phyloP scores from a whole-genome alignment of 768 basidiomycete species.

The Daedalea quercina region DNA sequence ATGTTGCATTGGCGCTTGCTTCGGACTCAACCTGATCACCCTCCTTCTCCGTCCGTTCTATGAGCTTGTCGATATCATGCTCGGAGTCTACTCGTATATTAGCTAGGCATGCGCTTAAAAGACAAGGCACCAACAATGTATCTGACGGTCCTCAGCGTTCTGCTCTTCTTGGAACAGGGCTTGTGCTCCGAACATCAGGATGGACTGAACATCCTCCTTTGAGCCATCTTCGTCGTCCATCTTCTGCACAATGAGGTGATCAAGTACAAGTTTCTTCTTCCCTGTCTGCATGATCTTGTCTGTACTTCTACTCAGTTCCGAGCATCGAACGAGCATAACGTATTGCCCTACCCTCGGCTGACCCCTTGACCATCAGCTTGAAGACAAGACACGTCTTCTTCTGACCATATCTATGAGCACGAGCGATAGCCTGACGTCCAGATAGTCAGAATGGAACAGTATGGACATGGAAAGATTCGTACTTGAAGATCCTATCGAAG shows the following conservation, averaged over 20 bases:
- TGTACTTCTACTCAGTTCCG: conserved; percentile 21
- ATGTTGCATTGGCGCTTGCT: conserved; percentile 46
- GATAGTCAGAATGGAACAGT: background rate
- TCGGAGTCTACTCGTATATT: conserved; percentile 53
- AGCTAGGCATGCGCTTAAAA: background rate
- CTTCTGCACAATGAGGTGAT: conserved; percentile 93
- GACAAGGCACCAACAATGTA: conserved; percentile 45
- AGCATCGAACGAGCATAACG: background rate
- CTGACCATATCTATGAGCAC: conserved; percentile 93
- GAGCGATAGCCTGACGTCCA: conserved; percentile 76
- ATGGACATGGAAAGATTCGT: conserved; percentile 4
- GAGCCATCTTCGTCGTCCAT: conserved; percentile 81
- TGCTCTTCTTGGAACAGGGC: conserved; percentile 70
- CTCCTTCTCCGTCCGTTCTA: conserved; percentile 78
- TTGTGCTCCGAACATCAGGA: conserved; percentile 84
- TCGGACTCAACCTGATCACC: conserved; percentile 42
- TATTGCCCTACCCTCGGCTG: conserved; percentile 65
- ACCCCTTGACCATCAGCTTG: conserved; percentile 92
- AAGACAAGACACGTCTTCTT: conserved; percentile 91
- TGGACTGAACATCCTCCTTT: conserved; percentile 78
- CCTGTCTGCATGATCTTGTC: conserved; percentile 89
- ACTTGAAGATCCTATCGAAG: conserved; percentile 80
- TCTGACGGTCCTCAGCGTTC: conserved; percentile 47
- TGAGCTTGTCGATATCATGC: conserved; percentile 77
- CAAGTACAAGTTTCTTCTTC: conserved; percentile 92